A percentile compares a stretch with the other conserved stretches of the same genome.
phyloP scores from a whole-genome alignment of 2,329 filamentous ascomycete genomes.

The Cladophialophora bantiana region DNA sequence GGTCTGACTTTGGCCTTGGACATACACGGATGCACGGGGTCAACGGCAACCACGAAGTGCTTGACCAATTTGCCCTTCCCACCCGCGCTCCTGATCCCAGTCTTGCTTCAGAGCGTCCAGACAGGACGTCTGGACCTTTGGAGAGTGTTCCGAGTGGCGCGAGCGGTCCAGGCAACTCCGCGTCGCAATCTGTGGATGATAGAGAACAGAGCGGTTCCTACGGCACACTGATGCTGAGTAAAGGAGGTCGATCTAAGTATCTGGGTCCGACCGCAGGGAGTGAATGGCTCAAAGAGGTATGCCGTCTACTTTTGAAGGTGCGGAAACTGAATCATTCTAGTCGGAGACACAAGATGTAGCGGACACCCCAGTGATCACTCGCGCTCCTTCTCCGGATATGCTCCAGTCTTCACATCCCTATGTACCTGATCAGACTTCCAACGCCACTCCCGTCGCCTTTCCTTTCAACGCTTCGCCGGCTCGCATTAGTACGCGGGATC shows the following conservation, averaged over 20 bases:
- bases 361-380: constrained; percentile 5
- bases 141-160: neutral
- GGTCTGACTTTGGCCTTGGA: neutral
- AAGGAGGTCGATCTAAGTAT: constrained; percentile 25
- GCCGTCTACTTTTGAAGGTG: neutral
- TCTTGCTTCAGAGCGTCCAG: constrained; percentile 4
- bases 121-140: neutral
- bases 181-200: neutral
- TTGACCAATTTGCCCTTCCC: constrained; percentile 15
- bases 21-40: neutral
- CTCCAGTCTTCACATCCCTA: neutral
- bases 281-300: constrained; percentile 29
- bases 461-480: constrained; percentile 22
- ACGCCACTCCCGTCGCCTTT: constrained; percentile 15
- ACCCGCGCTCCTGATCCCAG: neutral
- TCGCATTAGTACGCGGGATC: constrained; percentile 20
- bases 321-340: constrained; percentile 20
- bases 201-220: constrained; percentile 16
- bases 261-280: constrained; percentile 26
- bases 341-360: constrained; percentile 22
- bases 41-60: neutral
- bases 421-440: neutral
- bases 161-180: neutral
- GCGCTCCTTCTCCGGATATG: constrained; percentile 16
- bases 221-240: constrained; percentile 23